Conservation (phyloP, 2,329 filamentous ascomycete genomes). For the Epichloe aotearoae region DNA sequence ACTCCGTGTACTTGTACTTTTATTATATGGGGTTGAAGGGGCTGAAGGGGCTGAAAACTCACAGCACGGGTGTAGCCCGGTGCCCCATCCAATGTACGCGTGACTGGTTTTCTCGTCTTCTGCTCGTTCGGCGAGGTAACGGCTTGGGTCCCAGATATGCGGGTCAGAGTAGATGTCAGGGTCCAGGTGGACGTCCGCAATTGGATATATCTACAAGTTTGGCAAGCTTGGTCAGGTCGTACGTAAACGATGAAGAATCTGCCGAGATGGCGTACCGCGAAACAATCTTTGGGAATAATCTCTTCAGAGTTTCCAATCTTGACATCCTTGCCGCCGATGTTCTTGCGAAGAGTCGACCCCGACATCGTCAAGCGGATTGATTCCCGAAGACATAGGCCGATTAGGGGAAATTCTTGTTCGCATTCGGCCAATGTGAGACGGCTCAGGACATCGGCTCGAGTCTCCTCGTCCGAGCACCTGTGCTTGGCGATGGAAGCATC, state of each 20-base stretch:
- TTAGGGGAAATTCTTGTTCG: conserved; percentile 39
- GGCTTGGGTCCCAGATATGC: conserved; percentile 33
- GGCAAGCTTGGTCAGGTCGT: neutral
- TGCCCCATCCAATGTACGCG: conserved; percentile 22
- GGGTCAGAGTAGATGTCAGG: conserved; percentile 35
- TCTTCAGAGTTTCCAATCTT: conserved; percentile 30
- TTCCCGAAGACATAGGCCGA: conserved; percentile 39
- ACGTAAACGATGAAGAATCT: neutral
- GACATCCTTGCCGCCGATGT: conserved; percentile 31
- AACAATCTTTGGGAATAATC: conserved; percentile 35
- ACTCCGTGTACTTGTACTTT: neutral
- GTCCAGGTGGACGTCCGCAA: conserved; percentile 36
- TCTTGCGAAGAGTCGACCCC: conserved; percentile 38
- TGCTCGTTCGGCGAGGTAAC: conserved; percentile 31
- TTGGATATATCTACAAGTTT: conserved; percentile 21
- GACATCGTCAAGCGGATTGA: conserved; percentile 35
- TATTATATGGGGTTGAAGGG: neutral
- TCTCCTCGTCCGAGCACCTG: conserved; percentile 17
- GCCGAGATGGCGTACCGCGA: conserved; percentile 17
- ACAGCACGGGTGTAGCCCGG: conserved; percentile 23
- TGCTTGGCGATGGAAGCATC: conserved; percentile 29
- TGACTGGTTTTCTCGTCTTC: conserved; percentile 26
- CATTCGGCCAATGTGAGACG: conserved; percentile 37
- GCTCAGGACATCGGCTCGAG: conserved; percentile 24
- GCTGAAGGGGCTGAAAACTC: conserved; percentile 5